A percentile compares a stretch with the other conserved stretches of the same genome.
Conservation (phyloP, 305 asterid genomes). For the Fraxinus floribunda region DNA sequence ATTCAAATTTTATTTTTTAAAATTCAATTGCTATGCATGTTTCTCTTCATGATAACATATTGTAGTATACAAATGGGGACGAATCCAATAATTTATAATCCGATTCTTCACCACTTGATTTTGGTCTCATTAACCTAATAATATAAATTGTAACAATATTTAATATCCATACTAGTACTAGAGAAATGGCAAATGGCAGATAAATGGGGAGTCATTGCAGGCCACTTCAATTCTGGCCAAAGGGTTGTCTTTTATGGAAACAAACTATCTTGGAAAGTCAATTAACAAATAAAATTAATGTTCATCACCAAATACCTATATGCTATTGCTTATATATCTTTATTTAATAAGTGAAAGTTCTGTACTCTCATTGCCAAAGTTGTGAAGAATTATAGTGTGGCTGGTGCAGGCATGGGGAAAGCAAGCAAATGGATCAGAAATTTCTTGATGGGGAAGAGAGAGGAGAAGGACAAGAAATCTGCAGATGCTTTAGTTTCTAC, state of each 20-base stretch:
- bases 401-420: slow-evolving; percentile 49
- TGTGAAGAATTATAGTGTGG: neutral
- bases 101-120: neutral
- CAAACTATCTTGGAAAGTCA: slow-evolving; percentile 10
- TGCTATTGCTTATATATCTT: neutral
- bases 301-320: neutral
- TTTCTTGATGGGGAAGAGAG: slow-evolving; percentile 59
- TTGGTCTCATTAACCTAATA: neutral
- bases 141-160: neutral
- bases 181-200: slow-evolving; percentile 65
- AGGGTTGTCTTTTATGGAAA: neutral
- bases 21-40: neutral
- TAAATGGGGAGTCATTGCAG: slow-evolving; percentile 43
- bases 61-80: neutral
- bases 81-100: neutral
- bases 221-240: slow-evolving; percentile 31
- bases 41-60: neutral
- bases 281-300: neutral
- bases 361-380: neutral
- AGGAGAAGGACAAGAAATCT: slow-evolving; percentile 42
- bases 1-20: no score
- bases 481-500: slow-evolving; percentile 23
- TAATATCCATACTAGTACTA: neutral
- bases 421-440: slow-evolving; percentile 75
- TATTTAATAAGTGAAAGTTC: neutral